Base-by-base conservation (phyloP, 2,329 filamentous ascomycete genomes). In the Colletotrichum lini region DNA sequence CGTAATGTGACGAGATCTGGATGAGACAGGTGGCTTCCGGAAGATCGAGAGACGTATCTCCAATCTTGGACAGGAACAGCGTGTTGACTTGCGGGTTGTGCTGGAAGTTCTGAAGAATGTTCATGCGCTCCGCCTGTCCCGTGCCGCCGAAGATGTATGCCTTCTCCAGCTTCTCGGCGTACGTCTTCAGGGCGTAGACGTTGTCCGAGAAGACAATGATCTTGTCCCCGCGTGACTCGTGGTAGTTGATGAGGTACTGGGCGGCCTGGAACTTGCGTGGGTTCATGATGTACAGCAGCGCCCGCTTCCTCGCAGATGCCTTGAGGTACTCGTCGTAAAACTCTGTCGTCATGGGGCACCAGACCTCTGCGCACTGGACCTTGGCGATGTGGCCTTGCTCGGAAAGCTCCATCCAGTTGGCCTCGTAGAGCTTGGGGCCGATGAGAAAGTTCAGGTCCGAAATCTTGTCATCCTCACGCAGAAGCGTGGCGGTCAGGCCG, bases 121-220 rank as follows among this genome's bases (percentile, higher is more conserved):
- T 88, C 78, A 97, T 89, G 40, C 96, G 94, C 82, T 98, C 96
- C 18, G 89, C 87, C 77, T 98, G 94, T 26, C 91, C 90, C 0
- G 96, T 99, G 68, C 92, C 93, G 61, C 96, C 96, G 77, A 94
- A 98, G 75, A 99, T 98, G 80, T 92, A 98, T 0, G 94, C 93
- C 80, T 98, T 98, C 58, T 89, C 89, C 47, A 98, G 85, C 75
- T 95, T 96, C 35, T 90, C 86, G 4, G 96, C 95, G 78, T 98
- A 98, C 50, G 91, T 89, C 75, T 96, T 90, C 40, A 99, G 85
- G 0, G 96, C 96, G 78, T 96, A 98, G 50, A 99, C 94, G 75
- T 98, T 98, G 81, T 99, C 96, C 0, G 95, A 98, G 81, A 98
- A 98, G 53, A 99, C 96, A 74, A 98, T 98, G 76, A 98, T 95